phyloP scores from a whole-genome alignment of 352 stramenopile genomes.

The Globisporangium viniferum region DNA sequence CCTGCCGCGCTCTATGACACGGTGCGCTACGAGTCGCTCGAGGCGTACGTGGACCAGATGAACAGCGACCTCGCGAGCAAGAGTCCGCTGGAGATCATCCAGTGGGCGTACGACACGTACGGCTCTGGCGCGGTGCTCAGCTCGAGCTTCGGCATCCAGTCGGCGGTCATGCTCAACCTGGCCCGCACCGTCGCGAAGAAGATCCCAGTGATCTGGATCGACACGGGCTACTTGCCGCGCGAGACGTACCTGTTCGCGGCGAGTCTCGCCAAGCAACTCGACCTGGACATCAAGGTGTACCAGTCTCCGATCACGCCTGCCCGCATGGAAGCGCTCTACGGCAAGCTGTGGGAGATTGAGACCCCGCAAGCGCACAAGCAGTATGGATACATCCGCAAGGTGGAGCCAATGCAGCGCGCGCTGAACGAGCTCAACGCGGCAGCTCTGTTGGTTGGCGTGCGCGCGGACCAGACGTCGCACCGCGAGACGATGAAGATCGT shows the following conservation, averaged over 20 bases:
- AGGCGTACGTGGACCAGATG: constrained; percentile 59
- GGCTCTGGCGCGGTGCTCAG: constrained; percentile 61
- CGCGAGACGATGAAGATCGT: constrained; percentile 71
- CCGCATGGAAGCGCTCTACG: constrained; percentile 84
- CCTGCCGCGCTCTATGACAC: constrained; percentile 26
- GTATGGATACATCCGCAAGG: constrained; percentile 82
- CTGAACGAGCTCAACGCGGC: constrained; percentile 54
- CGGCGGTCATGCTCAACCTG: constrained; percentile 82
- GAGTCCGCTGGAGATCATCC: constrained; percentile 55
- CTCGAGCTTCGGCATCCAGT: constrained; percentile 88
- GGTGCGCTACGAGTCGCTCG: constrained; percentile 49
- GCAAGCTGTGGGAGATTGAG: constrained; percentile 76
- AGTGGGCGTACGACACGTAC: constrained; percentile 73
- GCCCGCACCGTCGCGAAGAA: constrained; percentile 40
- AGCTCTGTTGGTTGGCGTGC: constrained; percentile 76
- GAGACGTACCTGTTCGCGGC: constrained; percentile 86
- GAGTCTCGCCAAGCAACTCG: constrained; percentile 54
- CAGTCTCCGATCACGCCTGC: constrained; percentile 72
- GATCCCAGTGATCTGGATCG: constrained; percentile 80
- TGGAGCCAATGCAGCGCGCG: constrained; percentile 82
- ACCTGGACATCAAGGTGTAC: constrained; percentile 74
- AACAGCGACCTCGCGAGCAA: constrained; percentile 58
- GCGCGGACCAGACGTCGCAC: constrained; percentile 71
- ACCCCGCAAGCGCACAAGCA: constrained; percentile 69
- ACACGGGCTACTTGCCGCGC: constrained; percentile 79